Evolutionary conservation across 108 stramenopile species (phyloP), one percentile per base, ranked within the genome.

Genomic region (Heterococcus sp.): DNA sequence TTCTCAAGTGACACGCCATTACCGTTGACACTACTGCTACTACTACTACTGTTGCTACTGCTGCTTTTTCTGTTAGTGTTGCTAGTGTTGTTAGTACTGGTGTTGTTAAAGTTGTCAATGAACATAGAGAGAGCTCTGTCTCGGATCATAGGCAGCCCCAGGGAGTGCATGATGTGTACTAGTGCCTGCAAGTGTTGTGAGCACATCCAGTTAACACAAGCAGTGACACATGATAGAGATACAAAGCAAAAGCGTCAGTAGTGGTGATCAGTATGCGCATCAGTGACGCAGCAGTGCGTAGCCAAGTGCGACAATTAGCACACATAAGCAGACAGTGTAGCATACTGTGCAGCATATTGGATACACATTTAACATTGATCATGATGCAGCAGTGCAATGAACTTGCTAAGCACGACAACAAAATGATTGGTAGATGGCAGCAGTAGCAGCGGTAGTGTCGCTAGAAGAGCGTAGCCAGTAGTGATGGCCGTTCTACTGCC

Each of bases 141-240:
- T 2, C 84, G 36, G 2, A 87, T 64, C 86, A 87, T 76, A 31
- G 75, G 68, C 85, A 85, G 81, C 33, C 85, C 79, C 85, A 85
- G 69, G 3, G 66, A 70, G 65, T 87, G 86, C 63, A 87, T 65
- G 29, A 87, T 73, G 33, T 14, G 33, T 40, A 78, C 29, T 37
- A 87, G 65, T 31, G 79, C 78, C 78, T 87, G 63, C 29, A 35
- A 14, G 35, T 73, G 63, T 58, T 73, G 26, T 21, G 21, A 14
- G 63, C 63, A 14, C 14, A 35, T 21, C 29, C 63, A 65, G 29
- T 35, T 5, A 35, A 21, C 35, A 14, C n/a, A n/a, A n/a, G n/a
- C n/a, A n/a, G n/a, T n/a, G n/a, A n/a, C n/a, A n/a, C n/a, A n/a
- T n/a, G n/a, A 69, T 69, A 26, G 8, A 69, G 11, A 69, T 69